Conservation (phyloP, 371 early-diverging fungal species). For the Apophysomyces trapeziformis region DNA sequence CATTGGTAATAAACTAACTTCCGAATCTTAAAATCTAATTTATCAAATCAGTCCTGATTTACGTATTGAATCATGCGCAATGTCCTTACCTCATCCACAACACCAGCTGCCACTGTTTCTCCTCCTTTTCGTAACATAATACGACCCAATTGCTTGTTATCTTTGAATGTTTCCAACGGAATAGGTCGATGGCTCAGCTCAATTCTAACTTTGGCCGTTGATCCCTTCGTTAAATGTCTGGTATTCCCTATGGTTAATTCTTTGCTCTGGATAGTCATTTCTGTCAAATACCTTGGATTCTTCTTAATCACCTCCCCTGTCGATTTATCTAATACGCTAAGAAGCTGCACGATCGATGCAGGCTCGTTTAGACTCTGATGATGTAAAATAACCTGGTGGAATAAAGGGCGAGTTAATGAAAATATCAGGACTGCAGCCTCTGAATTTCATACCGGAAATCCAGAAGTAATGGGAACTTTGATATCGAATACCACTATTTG, state of each 20-base stretch:
- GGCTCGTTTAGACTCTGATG: slow-evolving; percentile 82
- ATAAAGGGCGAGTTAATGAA: neutral
- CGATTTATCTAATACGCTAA: slow-evolving; percentile 76
- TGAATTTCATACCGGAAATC: slow-evolving; percentile 70
- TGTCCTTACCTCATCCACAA: slow-evolving; percentile 66
- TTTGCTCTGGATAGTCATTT: neutral
- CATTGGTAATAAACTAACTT: slow-evolving; percentile 17
- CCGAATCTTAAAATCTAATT: slow-evolving; percentile 55
- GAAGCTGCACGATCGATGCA: slow-evolving; percentile 72
- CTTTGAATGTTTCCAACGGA: slow-evolving; percentile 84
- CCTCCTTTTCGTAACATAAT: slow-evolving; percentile 86
- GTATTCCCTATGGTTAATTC: neutral
- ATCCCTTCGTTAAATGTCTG: slow-evolving; percentile 75
- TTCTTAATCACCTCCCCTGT: slow-evolving; percentile 85
- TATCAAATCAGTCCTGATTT: neutral
- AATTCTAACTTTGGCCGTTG: slow-evolving; percentile 87
- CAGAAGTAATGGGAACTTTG: slow-evolving; percentile 88
- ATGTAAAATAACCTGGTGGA: slow-evolving; percentile 71
- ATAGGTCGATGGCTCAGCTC: slow-evolving; percentile 69
- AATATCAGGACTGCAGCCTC: neutral
- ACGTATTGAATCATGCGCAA: neutral
- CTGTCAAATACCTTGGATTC: slow-evolving; percentile 68
- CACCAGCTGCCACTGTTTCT: slow-evolving; percentile 92
- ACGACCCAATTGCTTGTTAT: slow-evolving; percentile 87
- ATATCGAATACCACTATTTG: slow-evolving; percentile 94